Percentiles rank a stretch among this genome's conserved stretches.
Evolutionary conservation across 2,329 filamentous ascomycete species (phyloP).

Genomic region (Sarocladiaceae sp.): DNA sequence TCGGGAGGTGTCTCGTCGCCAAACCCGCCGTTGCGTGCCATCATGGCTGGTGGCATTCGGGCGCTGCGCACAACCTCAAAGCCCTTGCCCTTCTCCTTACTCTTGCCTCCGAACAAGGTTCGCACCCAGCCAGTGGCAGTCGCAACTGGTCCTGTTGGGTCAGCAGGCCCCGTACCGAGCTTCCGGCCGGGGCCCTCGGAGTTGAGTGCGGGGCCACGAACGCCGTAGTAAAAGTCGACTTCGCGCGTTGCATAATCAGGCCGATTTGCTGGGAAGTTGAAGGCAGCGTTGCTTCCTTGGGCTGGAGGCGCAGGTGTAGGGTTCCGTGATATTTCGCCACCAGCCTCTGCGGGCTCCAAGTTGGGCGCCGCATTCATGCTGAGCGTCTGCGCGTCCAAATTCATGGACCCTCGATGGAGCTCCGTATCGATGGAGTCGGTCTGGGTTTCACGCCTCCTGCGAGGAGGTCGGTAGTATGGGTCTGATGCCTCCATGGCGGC

Average conservation of each 20-base stretch:
- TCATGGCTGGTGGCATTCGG: slow-evolving; percentile 72
- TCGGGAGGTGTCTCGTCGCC: slow-evolving; percentile 62
- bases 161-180: slow-evolving; percentile 86
- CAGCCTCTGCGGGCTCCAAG: slow-evolving; percentile 29
- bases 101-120: slow-evolving; percentile 71
- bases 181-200: slow-evolving; percentile 76
- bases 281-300: slow-evolving; percentile 17
- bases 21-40: slow-evolving; percentile 43
- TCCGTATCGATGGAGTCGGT: slow-evolving; percentile 28
- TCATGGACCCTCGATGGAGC: slow-evolving; percentile 21
- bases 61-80: slow-evolving; percentile 94
- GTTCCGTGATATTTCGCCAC: slow-evolving; percentile 31
- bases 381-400: slow-evolving; percentile 27
- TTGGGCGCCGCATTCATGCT: slow-evolving; percentile 27
- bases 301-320: slow-evolving; percentile 36
- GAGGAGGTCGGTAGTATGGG: slow-evolving; percentile 83
- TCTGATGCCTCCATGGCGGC: slow-evolving; percentile 53
- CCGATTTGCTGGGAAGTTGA: slow-evolving; percentile 46
- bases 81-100: slow-evolving; percentile 90
- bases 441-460: slow-evolving; percentile 61
- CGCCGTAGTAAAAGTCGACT: slow-evolving; percentile 94
- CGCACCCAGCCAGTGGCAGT: slow-evolving; percentile 89
- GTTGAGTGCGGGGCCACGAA: slow-evolving; percentile 79
- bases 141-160: slow-evolving; percentile 85
- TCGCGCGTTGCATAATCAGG: slow-evolving; percentile 91